Evolutionary conservation across 2,329 filamentous ascomycete genomes (phyloP), one percentile per base, ranked within the genome.

Genomic region (Alternaria ethzedia): DNA sequence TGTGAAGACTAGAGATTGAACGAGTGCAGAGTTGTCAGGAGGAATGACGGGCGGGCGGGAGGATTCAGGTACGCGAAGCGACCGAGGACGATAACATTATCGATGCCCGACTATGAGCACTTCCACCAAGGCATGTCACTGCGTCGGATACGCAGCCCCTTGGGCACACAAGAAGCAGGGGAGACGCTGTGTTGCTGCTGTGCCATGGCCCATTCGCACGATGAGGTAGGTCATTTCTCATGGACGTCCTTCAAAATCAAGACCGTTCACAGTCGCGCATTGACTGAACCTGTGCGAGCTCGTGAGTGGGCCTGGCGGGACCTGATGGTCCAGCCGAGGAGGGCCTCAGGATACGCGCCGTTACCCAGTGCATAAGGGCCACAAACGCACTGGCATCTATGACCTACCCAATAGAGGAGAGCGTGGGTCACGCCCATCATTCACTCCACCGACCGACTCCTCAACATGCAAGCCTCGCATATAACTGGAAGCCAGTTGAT

Each of bases 311-410:
- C 49, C 26, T 32, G 13, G 59, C 28, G 49, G 44, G 25, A 17
- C 25, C 49, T 26, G 43, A 59, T 32, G 9, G 20, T 43, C 7
- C 50, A 50, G 52, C 20, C 17, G 28, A 59, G 50, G n/a, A 10
- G 28, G 43, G 25, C 25, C 43, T 59, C 58, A 52, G 62, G 51
- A 21, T 70, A 66, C 59, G 67, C 67, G 67, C 67, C 62, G 45
- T 51, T 54, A 62, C 57, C 56, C 58, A 44, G 45, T 61, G 52
- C 62, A 60, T 54, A 32, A 30, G 61, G 49, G 21, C 61, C 55
- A 45, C 52, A 52, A 30, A 66, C 64, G 61, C 69, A 61, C 51
- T 49, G 45, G 60, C 44, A 23, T 57, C 64, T 49, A 28, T 52
- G 25, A 21, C 45, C 28, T 64, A 21, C 63, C 60, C 60, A 61